Base-by-base conservation (phyloP, 352 stramenopile species). In the Globisporangium perplexum region DNA sequence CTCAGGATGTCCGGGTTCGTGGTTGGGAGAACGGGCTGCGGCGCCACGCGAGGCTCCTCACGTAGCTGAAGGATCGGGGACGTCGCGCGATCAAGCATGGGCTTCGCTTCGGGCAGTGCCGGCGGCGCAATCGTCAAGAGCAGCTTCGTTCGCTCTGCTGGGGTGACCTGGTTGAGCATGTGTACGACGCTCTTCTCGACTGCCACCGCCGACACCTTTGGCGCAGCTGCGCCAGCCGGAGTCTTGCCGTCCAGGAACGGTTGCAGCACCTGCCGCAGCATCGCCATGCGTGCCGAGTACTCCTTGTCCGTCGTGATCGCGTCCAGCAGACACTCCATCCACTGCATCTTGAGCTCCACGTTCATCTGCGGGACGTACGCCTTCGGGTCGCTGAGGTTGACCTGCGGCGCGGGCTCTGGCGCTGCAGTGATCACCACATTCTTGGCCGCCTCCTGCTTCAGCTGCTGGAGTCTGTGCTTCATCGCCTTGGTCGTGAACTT, bases 301-400 rank as follows among this genome's bases (percentile, higher is more conserved):
- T 84, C 75, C 1, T 65, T 64, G 28, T 86, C 77, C 1, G 30
- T 72, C 15, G 69, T 35, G 3, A 88, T 55, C 1, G 53, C 58
- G 0, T 72, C 55, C 30, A 88, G 35, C 26, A 88, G 54, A 17
- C 62, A 63, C 10, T 90, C 73, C 31, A 88, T 52, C 79, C 79
- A 88, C 7, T 60, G 57, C 48, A 90, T 73, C 42, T 88, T 90
- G 44, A 72, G 23, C n/a, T 87, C 68, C 7, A 76, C 50, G 20
- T 60, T 65, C 74, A 88, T 82, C 30, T 53, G 41, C 1, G 59
- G 4, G 1, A 88, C 33, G 14, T 72, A 56, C 0, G 42, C 11
- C 3, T 65, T 57, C 0, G 74, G 71, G 20, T 84, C 74, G 3
- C 68, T 65, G 2, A 82, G 18, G 30, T 62, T 75, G 1, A 65